These are phyloP conservation scores for Euphrasia arctica DNA, from an alignment of 305 asterid genomes.

Conservation along the genomic window DNA sequence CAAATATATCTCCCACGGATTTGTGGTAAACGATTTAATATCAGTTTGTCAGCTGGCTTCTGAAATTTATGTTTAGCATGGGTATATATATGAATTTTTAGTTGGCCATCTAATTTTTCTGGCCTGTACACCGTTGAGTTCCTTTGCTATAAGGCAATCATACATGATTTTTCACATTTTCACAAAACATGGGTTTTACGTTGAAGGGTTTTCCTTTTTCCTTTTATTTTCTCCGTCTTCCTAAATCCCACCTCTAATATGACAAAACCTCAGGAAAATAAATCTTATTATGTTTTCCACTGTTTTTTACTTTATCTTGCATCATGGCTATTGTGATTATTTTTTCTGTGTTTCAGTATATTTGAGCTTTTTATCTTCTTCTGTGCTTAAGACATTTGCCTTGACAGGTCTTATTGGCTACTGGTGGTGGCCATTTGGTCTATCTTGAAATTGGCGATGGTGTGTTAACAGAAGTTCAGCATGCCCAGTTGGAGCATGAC, in stretches of 20 bases:
- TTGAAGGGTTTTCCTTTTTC: neutral
- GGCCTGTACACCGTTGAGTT: neutral
- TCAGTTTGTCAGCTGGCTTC: neutral
- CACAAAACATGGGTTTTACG: neutral
- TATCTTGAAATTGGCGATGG: conserved; percentile 93
- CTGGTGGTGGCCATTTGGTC: conserved; percentile 93
- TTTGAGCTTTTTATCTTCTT: conserved; percentile 20
- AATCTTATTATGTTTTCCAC: neutral
- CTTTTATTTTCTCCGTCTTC: neutral
- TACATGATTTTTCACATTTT: neutral
- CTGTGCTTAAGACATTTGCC: conserved; percentile 21
- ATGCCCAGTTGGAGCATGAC: conserved; percentile 75
- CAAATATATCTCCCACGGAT: conserved; percentile 11
- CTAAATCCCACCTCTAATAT: neutral
- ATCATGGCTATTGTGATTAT: conserved; percentile 10
- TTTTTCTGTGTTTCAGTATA: conserved; percentile 1
- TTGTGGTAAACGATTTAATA: conserved; percentile 10
- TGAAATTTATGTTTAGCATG: conserved; percentile 5
- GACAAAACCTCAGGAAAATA: neutral
- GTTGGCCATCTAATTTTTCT: neutral
- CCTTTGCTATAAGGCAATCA: neutral
- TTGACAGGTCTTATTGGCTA: conserved; percentile 77
- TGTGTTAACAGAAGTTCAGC: conserved; percentile 56
- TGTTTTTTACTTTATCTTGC: conserved; percentile 19
- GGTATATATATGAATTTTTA: neutral